Conservation (phyloP, 257 asterid genomes). For the Scutellaria minor region DNA sequence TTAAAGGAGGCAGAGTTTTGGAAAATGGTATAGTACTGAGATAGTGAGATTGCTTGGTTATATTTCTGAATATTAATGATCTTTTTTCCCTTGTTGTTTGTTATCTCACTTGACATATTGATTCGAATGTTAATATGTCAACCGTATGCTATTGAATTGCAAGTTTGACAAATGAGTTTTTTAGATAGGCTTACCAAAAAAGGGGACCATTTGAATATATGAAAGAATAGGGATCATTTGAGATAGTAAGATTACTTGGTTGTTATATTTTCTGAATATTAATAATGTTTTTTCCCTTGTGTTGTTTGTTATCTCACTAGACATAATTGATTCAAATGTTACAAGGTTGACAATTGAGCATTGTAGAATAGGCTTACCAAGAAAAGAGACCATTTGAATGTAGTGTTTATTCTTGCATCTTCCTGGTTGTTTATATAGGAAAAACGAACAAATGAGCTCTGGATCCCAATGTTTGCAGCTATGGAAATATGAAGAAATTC, state of each 20-base stretch:
- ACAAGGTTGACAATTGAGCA: neutral
- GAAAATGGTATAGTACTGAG: constrained; percentile 53
- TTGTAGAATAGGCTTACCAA: neutral
- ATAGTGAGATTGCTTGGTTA: neutral
- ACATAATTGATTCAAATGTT: neutral
- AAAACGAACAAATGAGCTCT: neutral
- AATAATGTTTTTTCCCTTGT: neutral
- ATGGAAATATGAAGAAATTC: neutral
- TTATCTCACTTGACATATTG: too few species aligned
- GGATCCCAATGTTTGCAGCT: neutral
- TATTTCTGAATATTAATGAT: neutral
- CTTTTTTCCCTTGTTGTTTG: neutral
- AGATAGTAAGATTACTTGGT: neutral
- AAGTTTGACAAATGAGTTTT: neutral
- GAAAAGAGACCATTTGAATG: neutral
- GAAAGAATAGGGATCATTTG: neutral
- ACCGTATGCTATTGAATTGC: neutral
- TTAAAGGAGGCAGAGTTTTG: constrained; percentile 35
- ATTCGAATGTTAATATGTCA: neutral
- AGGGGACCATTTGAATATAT: constrained; percentile 11
- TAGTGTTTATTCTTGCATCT: neutral
- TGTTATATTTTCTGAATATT: too few species aligned
- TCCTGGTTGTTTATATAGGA: neutral
- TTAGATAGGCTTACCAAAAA: neutral
- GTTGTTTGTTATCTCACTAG: too few species aligned